Evolutionary conservation across 2,329 filamentous ascomycete species (phyloP), one percentile per base, ranked within the genome.

Genomic region (Ophiosphaerella korrae): DNA sequence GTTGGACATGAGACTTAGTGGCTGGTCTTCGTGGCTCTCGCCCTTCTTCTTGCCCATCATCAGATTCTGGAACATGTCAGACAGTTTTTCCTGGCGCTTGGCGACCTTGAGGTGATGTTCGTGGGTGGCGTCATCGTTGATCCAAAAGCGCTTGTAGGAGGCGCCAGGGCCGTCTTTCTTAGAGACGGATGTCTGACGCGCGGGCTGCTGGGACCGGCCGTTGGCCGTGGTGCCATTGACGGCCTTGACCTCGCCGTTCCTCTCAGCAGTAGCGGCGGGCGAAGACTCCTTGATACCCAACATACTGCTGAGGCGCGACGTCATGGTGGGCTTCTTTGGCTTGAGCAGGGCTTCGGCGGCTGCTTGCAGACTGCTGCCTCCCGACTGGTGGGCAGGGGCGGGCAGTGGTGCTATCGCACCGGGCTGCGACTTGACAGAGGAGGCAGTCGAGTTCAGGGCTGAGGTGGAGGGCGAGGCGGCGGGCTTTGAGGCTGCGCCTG

Each of bases 51-150:
- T 91, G 58, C 90, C 91, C 50, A 82, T 80, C 45, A 97, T 82
- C 63, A 97, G 84, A 62, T 88, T 87, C 62, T 92, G 88, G 75
- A 96, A 88, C 85, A 97, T 90, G 73, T 95, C 92, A 16, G 89
- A 88, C 48, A 99, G 81, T 77, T 97, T 97, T 76, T 99, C 93
- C 74, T 99, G 93, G 50, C 94, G 85, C 71, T 90, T 91, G 53
- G 90, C 89, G 55, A 90, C 92, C 77, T 90, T 94, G 57, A 99
- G 85, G 64, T 90, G 85, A 72, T 99, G 94, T 66, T 89, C 87
- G 68, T 99, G 94, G 32, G 86, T 83, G 57, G 90, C 89, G 56
- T 88, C 82, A 1, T 83, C 76, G 42, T 81, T 76, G 18, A 80
- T 55, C 73, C 85, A 84, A 69, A 87, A 88, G 33, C 85, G 74